These are phyloP conservation scores for Rhodotorula kratochvilovae DNA, from an alignment of 768 basidiomycete species.

Conservation along the genomic window DNA sequence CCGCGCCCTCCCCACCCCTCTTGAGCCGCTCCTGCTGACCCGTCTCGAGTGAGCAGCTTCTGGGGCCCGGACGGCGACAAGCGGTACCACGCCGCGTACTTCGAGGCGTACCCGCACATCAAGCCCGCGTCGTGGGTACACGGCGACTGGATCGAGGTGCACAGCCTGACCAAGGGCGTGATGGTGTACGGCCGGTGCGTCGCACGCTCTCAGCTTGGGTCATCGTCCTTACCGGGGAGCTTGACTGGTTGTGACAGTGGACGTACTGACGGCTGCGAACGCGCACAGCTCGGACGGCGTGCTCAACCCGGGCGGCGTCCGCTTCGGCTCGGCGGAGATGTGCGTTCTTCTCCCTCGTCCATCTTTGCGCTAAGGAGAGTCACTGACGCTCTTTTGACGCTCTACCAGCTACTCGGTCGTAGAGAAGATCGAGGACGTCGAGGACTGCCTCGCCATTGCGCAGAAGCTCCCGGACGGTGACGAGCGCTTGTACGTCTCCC, in stretches of 20 bases:
- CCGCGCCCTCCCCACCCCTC: not conserved
- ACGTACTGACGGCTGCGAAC: not conserved
- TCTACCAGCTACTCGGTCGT: conserved; percentile 36
- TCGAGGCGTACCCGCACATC: conserved; percentile 37
- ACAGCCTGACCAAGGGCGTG: conserved; percentile 35
- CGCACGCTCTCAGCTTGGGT: not conserved
- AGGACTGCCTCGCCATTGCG: conserved; percentile 42
- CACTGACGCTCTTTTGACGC: not conserved
- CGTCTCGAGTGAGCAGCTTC: conserved; percentile 9
- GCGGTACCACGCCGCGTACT: conserved; percentile 40
- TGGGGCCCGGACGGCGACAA: conserved; percentile 34
- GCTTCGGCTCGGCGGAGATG: conserved; percentile 41
- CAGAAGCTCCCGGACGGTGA: conserved; percentile 42
- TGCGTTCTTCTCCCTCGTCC: not conserved
- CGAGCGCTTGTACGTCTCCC: conserved; percentile 39
- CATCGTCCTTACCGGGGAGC: no score
- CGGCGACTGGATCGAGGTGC: conserved; percentile 39
- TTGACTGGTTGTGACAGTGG: no score
- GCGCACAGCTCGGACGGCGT: conserved; percentile 30
- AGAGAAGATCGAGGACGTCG: conserved; percentile 42
- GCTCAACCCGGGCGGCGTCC: conserved; percentile 41
- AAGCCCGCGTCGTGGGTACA: conserved; percentile 40
- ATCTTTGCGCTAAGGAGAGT: not conserved
- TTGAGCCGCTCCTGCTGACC: not conserved
- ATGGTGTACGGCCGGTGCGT: conserved; percentile 38